Evolutionary conservation across 495 filamentous ascomycete genomes (phyloP).

Genomic region (Bacidia rubella): DNA sequence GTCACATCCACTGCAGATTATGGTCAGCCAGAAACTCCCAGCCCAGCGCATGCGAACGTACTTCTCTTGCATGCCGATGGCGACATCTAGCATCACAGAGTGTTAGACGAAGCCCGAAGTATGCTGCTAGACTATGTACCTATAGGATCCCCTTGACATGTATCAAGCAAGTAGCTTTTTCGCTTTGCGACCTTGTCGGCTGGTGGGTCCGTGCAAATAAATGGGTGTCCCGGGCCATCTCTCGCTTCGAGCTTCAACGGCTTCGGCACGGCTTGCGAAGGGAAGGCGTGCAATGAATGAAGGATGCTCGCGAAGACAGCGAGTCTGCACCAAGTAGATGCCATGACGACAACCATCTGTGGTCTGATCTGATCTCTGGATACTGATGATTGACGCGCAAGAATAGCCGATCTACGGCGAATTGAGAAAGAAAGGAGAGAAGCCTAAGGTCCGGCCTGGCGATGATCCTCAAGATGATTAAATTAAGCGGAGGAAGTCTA

Average conservation of each 20-base stretch:
- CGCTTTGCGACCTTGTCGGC: neutral
- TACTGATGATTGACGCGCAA: no score
- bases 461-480: no score
- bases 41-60: neutral
- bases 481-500: no score
- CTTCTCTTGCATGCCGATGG: neutral
- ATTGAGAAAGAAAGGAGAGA: no score
- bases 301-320: neutral
- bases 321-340: neutral
- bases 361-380: no score
- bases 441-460: no score
- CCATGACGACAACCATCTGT: no score
- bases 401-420: no score
- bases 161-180: neutral
- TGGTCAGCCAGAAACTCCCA: neutral
- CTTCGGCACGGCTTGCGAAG: neutral
- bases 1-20: neutral
- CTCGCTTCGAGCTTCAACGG: neutral
- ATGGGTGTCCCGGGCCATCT: neutral
- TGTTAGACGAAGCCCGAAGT: neutral
- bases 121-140: neutral
- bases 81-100: neutral
- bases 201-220: neutral
- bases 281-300: neutral
- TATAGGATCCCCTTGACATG: neutral